Base-by-base conservation (phyloP, 495 filamentous ascomycete species). In the Lophium mytilinum region DNA sequence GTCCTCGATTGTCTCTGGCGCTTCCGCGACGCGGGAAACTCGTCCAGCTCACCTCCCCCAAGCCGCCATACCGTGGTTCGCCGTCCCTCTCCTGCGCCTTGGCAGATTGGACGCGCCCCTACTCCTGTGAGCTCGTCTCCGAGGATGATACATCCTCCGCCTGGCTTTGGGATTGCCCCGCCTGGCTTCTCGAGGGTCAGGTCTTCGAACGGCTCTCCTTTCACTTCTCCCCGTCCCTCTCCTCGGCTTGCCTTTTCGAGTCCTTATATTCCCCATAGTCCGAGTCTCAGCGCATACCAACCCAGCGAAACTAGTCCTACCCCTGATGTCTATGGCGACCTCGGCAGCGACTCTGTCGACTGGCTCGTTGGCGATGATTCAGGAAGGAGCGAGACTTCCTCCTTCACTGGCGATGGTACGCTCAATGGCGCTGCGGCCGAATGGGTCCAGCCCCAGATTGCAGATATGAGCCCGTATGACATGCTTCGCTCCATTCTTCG, bases 391-490 rank as follows among this genome's bases (percentile, higher is more conserved):
- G 56, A 56, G 49, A 80, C 80, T 30, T 85, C 89, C 11, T 96
- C 90, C 10, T 81, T 83, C 4, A 59, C 72, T 9, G 72, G 66
- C 12, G 70, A 72, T 21, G 81, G 80, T 53, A 86, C 81, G 19
- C 76, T 86, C 33, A 84, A 89, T 58, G 87, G 86, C 53, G 85
- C 84, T 17, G 87, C 85, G 8, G 85, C 90, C 14, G 83, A 91
- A 54, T 94, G 89, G 65, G 81, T 88, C 57, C 83, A 88, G 30
- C 81, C 84, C 36, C 81, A 87, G 56, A 83, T 86, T 60, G 76
- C 75, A 59, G 90, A 97, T 65, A 99, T 99, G 94, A 93, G 88
- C 50, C 91, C 94, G 3, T 94, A 95, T 74, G 94, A 99, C 70
- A 99, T 99, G 78, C 76, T 99, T 42, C 87, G 94, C 49, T 95